These are phyloP conservation scores for Ochromonadaceae sp. DNA, from an alignment of 352 stramenopile genomes.

Conservation along the genomic window DNA sequence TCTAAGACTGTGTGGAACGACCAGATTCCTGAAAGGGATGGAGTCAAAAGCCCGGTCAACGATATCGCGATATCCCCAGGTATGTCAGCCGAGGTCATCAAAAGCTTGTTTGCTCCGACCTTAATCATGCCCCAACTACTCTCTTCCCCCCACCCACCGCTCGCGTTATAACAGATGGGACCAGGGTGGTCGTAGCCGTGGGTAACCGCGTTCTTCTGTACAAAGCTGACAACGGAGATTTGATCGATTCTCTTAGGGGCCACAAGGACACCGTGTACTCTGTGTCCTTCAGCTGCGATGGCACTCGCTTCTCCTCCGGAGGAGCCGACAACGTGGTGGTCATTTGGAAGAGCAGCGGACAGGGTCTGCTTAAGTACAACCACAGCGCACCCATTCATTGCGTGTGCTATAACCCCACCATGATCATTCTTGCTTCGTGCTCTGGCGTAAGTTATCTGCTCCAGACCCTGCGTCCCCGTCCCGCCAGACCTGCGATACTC, in stretches of 20 bases:
- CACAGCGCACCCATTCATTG: constrained; percentile 81
- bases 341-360: constrained; percentile 81
- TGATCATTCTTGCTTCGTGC: constrained; percentile 66
- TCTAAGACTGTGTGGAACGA: constrained; percentile 15
- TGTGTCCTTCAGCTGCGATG: constrained; percentile 69
- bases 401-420: constrained; percentile 67
- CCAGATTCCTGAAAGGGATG: constrained; percentile 8
- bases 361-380: constrained; percentile 86
- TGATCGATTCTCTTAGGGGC: constrained; percentile 59
- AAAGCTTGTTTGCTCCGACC: too few species aligned
- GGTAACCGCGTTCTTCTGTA: constrained; percentile 78
- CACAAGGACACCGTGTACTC: constrained; percentile 74
- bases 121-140: too few species aligned
- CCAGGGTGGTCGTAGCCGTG: constrained; percentile 66
- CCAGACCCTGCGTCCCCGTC: not conserved
- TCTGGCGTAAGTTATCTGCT: not conserved
- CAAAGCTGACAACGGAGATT: constrained; percentile 60
- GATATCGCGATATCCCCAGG: constrained; percentile 15
- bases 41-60: not conserved
- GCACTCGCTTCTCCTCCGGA: constrained; percentile 62
- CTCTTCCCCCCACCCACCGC: too few species aligned
- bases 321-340: constrained; percentile 86
- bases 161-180: too few species aligned
- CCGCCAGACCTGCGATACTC: constrained; percentile 36
- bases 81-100: too few species aligned